Evolutionary conservation across 2,329 filamentous ascomycete genomes (phyloP), one percentile per base, ranked within the genome.

Genomic region (Diaporthe citri): DNA sequence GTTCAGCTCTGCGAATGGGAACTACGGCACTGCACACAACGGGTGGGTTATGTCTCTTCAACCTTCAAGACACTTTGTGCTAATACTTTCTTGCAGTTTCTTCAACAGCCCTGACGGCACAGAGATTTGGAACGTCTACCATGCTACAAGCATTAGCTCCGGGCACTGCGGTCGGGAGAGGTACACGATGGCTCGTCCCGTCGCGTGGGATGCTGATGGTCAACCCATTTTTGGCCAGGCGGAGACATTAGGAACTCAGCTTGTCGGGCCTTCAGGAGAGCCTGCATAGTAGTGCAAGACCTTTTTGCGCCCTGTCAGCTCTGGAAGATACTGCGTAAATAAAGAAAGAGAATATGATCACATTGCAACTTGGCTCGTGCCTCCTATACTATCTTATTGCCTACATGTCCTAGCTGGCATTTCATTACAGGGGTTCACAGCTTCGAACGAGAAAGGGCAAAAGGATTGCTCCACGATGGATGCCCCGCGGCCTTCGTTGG

Each of bases 1-100:
- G 13, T 72, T 77, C 46, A 70, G 64, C 34, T 76, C 76, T 39
- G 76, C 75, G 4, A 77, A 77, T 34, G 76, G 76, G 0, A 74
- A 75, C 43, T 77, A 77, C n/a, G 75, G 76, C 7, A 77, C 76
- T n/a, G 76, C 56, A 17, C 76, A 77, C 71, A 77, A 77, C 4
- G 62, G 20, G 62, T 67, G 3, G 0, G 46, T 39, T 4, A 2
- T 17, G 1, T 0, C 6, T 10, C 1, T 10, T 8, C 20, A 9
- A n/a, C 4, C 17, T 13, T 9, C 9, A 59, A 10, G 22, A 59
- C n/a, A n/a, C n/a, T 2, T 3, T 9, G 13, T 25, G 8, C 31
- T 67, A 17, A 67, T 6, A 2, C 1, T 15, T 10, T 3, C 20
- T 12, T 9, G 3, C 56, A 75, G 72, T 1, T 77, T 77, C 70